phyloP scores from a whole-genome alignment of 306 rosid species.

The Nissolia schottii region DNA sequence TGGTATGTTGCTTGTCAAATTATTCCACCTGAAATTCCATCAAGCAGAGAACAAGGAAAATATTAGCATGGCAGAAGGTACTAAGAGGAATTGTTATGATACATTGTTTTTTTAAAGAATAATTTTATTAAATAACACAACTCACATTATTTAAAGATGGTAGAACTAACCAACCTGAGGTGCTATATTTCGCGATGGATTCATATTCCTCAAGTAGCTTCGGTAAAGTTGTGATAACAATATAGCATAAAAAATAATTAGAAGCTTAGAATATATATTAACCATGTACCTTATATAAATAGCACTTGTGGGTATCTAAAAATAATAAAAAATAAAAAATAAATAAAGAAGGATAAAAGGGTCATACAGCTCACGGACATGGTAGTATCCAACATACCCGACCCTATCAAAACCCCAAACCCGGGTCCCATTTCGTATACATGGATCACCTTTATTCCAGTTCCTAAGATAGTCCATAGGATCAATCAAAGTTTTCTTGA shows the following conservation, averaged over 20 bases:
- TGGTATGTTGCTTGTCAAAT: conserved; percentile 60
- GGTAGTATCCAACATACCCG: conserved; percentile 49
- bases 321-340: too few relatives aligned
- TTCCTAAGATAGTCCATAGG: conserved; percentile 33
- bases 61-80: conserved; percentile 28
- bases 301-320: neutral
- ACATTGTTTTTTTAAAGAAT: neutral
- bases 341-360: conserved; percentile 2
- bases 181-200: conserved; percentile 63
- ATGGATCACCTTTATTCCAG: conserved; percentile 74
- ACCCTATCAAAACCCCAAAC: conserved; percentile 37
- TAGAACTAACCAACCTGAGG: conserved; percentile 71
- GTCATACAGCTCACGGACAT: conserved; percentile 59
- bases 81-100: neutral
- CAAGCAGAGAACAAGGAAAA: conserved; percentile 19
- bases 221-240: conserved; percentile 27
- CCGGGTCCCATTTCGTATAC: conserved; percentile 63
- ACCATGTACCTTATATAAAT: neutral
- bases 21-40: conserved; percentile 92
- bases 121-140: conserved; percentile 10
- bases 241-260: neutral
- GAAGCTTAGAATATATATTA: conserved; percentile 1
- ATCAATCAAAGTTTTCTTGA: conserved; percentile 63
- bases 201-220: conserved; percentile 56
- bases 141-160: conserved; percentile 60